Evolutionary conservation across 2,329 filamentous ascomycete species (phyloP).

Genomic region (Herpotrichia juniperi): DNA sequence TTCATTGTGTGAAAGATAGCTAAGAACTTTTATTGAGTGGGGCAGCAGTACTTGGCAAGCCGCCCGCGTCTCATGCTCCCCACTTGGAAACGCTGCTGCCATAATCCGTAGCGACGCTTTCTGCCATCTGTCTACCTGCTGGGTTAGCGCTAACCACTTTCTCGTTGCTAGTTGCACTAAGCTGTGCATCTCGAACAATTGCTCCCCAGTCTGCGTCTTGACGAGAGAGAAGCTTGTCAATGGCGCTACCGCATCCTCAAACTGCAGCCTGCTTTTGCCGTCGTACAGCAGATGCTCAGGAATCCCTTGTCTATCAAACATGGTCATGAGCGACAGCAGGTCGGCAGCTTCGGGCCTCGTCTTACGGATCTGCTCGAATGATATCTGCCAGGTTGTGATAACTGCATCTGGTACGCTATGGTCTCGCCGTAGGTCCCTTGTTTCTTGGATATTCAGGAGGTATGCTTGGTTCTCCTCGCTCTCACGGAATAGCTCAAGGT

Average conservation of each 20-base stretch:
- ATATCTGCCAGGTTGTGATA: constrained; percentile 40
- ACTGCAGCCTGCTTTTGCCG: constrained; percentile 12
- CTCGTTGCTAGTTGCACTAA: constrained; percentile 16
- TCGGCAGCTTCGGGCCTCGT: constrained; percentile 41
- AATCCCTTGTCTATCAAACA: constrained; percentile 18
- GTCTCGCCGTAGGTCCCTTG: constrained; percentile 37
- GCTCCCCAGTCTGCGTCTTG: constrained; percentile 4
- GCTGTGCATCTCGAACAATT: constrained; percentile 10
- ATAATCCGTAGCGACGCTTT: constrained; percentile 5
- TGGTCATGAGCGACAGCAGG: constrained; percentile 45
- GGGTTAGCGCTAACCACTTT: constrained; percentile 10
- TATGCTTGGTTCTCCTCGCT: constrained; percentile 33
- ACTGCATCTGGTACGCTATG: constrained; percentile 38
- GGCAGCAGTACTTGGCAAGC: constrained; percentile 9
- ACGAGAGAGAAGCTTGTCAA: constrained; percentile 14
- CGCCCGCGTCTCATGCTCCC: constrained; percentile 7
- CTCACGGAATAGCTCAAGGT: constrained; percentile 47
- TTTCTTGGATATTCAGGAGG: constrained; percentile 23
- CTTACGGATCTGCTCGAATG: constrained; percentile 39
- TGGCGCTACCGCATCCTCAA: constrained; percentile 15
- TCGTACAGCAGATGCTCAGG: constrained; percentile 7
- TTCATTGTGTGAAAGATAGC: constrained; percentile 1
- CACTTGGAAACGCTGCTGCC: background rate
- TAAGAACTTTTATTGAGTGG: constrained; percentile 5
- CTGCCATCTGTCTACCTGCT: constrained; percentile 6